Percentiles rank a stretch among this genome's conserved stretches.
phyloP scores from a whole-genome alignment of 768 basidiomycete genomes.

The Hypholoma fasciculare region DNA sequence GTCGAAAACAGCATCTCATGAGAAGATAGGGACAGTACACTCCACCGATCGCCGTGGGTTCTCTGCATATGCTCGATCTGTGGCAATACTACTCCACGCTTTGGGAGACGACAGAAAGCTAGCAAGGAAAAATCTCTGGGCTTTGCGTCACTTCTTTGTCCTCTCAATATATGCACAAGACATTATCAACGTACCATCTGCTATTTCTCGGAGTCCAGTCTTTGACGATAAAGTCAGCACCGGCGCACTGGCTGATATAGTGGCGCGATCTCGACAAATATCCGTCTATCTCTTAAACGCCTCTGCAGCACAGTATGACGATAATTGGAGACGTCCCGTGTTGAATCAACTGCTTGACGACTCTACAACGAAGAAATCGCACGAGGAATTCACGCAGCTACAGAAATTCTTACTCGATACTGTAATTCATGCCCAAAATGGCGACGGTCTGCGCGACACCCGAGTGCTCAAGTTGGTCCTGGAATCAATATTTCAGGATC shows the following conservation, averaged over 20 bases:
- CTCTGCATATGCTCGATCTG: constrained; percentile 63
- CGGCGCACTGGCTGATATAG: constrained; percentile 37
- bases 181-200: constrained; percentile 50
- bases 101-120: constrained; percentile 60
- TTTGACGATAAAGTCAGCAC: constrained; percentile 41
- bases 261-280: constrained; percentile 49
- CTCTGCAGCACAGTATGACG: constrained; percentile 28
- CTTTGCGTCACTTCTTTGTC: constrained; percentile 67
- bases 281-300: constrained; percentile 65
- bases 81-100: constrained; percentile 54
- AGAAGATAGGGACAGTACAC: background rate
- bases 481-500: constrained; percentile 57
- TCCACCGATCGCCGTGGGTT: constrained; percentile 52
- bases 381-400: constrained; percentile 14
- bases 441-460: constrained; percentile 53
- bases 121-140: constrained; percentile 62
- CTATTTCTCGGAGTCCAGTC: constrained; percentile 39
- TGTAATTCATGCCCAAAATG: constrained; percentile 28
- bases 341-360: constrained; percentile 27
- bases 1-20: constrained; percentile 18
- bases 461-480: constrained; percentile 64
- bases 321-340: constrained; percentile 50
- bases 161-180: constrained; percentile 67
- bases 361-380: constrained; percentile 10
- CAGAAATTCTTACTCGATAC: constrained; percentile 28